Percentiles rank a stretch among this genome's conserved stretches.
Evolutionary conservation across 1,284 basidiomycete species (phyloP).

Genomic region (Schizophyllum amplum): DNA sequence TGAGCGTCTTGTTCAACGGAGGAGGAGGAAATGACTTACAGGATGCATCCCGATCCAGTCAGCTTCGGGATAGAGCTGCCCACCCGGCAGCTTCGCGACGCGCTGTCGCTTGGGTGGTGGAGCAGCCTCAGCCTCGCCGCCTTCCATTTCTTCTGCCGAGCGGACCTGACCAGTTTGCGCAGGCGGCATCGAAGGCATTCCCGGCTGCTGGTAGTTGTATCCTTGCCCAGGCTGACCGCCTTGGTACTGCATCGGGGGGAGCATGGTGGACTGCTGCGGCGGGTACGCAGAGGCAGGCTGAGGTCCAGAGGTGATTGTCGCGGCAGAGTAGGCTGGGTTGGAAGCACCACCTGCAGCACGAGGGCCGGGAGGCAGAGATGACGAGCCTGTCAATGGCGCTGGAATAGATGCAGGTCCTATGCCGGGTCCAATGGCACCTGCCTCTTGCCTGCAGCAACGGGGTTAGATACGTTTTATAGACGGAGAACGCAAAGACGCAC

Average conservation of each 20-base stretch:
- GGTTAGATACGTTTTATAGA: slow-evolving; percentile 5
- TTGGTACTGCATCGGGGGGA: slow-evolving; percentile 76
- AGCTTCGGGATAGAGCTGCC: slow-evolving; percentile 71
- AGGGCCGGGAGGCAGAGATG: slow-evolving; percentile 52
- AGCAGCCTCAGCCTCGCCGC: slow-evolving; percentile 44
- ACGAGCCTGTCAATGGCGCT: slow-evolving; percentile 42
- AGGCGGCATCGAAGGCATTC: slow-evolving; percentile 27
- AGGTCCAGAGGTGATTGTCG: slow-evolving; percentile 72
- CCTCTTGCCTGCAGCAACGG: slow-evolving; percentile 51
- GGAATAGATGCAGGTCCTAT: slow-evolving; percentile 73
- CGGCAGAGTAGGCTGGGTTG: slow-evolving; percentile 55
- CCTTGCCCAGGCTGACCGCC: slow-evolving; percentile 62
- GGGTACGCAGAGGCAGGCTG: slow-evolving; percentile 65
- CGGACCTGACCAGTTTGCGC: slow-evolving; percentile 62
- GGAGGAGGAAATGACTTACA: slow-evolving; percentile 29
- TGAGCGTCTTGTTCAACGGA: slow-evolving; percentile 1
- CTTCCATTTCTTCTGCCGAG: slow-evolving; percentile 75
- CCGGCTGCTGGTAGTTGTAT: slow-evolving; percentile 49
- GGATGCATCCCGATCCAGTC: slow-evolving; percentile 89
- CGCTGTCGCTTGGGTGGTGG: slow-evolving; percentile 79
- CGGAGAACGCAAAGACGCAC: slow-evolving; percentile 33
- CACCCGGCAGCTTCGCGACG: slow-evolving; percentile 74
- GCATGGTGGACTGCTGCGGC: slow-evolving; percentile 64
- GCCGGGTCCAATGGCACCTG: slow-evolving; percentile 71
- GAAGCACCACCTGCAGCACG: slow-evolving; percentile 32